Evolutionary conservation across 768 basidiomycete genomes (phyloP), one percentile per base, ranked within the genome.

Genomic region (Gyrodon lividus): DNA sequence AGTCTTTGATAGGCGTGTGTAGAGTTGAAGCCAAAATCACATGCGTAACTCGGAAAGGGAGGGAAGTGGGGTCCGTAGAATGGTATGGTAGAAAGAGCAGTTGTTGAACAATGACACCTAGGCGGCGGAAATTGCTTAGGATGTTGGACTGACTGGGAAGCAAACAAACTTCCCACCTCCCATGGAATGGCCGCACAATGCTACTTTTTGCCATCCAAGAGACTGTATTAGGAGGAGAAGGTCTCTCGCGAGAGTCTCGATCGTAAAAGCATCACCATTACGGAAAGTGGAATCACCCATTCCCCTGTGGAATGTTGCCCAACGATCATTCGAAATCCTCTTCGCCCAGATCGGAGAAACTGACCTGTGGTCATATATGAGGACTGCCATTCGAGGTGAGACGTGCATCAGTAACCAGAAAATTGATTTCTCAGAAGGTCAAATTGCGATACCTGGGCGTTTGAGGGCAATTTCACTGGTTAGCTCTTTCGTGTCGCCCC

Each of bases 121-220:
- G 5, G n/a, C 48, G 14, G 13, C 24, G 19, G 3, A 43, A 13
- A 33, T 48, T 22, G 28, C 48, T 30, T 14, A 8, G 20, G 9
- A 26, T 4, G 19, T 19, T 16, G 8, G 10, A 43, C 20, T 5
- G 19, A 14, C 16, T 28, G 17, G 6, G 35, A 37, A n/a, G 17
- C 8, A 26, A 23, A 54, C 68, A 48, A 55, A 77, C 78, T 77
- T 48, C 78, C 78, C 78, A 80, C 78, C 78, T 48, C 78, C 78
- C 78, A 80, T 78, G 2, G 78, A 80, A 60, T 72, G 78, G 4
- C 77, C 78, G 47, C 77, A 76, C 7, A 80, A 55, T 7, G 72
- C 65, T 23, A 80, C 51, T 42, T 75, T 60, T 47, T 65, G 70
- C 76, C 77, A 79, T 16, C 64, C 58, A 16, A 80, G 52, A 42